Base-by-base conservation (phyloP, 1,284 basidiomycete genomes). In the Pseudomicrostroma phylloplanum region DNA sequence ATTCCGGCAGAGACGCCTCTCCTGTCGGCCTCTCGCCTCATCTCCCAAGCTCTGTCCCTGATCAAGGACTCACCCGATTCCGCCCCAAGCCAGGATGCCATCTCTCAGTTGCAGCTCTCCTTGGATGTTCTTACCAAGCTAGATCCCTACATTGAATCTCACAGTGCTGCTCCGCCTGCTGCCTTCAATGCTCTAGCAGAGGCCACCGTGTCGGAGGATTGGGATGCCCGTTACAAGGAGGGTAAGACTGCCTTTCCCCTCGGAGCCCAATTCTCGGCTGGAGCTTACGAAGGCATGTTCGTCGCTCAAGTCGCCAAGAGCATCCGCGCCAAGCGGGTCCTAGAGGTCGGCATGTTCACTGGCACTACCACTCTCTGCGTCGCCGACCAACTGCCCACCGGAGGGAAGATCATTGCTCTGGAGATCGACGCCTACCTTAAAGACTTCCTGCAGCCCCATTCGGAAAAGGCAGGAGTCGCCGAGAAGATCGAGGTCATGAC, bases 371-470 rank as follows among this genome's bases (percentile, higher is more conserved):
- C 72, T 6, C 65, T 73, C 9, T 70, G 68, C 51, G 64, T 73
- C 57, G 72, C 70, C 11, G 55, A 68, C 21, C 60, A 61, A 1
- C 61, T 73, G 1, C 67, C 70, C 26, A 13, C 51, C 15, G 67
- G 61, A 6, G 72, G 70, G 6, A 68, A 69, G n/a, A 65, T 80
- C 43, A 68, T 73, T 17, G 70, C 75, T 1, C 67, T 79, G 26
- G 79, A 80, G 46, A 68, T 78, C 62, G 78, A 80, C 55, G 68
- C 68, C 0, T 79, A 71, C 64, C 68, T 80, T 12, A 61, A 69
- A 41, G 55, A 62, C 21, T 73, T 78, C 56, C 70, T 68, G 11
- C 55, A 62, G 19, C 79, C 78, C 1, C 74, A 66, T 39, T 78
- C 76, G 63, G 19, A 69, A 11, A 56, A 71, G 43, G 72, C 77